These are phyloP conservation scores for Actinidia arguta DNA, from an alignment of 179 eudicot genomes.

Conservation along the genomic window DNA sequence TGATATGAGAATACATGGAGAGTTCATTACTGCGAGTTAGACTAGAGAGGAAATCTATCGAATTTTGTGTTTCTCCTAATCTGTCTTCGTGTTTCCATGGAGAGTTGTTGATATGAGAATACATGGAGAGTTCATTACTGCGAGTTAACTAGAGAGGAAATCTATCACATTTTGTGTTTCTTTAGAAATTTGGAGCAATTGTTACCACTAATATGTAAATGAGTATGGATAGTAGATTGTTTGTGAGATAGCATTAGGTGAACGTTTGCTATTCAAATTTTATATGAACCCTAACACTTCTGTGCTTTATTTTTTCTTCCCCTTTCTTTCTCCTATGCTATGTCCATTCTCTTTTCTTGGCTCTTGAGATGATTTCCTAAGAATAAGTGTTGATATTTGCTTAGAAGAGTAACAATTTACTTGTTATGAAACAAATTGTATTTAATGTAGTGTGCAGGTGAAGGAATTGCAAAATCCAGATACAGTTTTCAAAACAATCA, in stretches of 20 bases:
- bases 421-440: constrained; percentile 1
- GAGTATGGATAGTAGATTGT: background rate
- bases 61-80: too few species aligned
- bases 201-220: background rate
- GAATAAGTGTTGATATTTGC: background rate
- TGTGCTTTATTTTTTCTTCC: background rate
- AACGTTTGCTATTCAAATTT: background rate
- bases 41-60: too few species aligned
- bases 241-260: background rate
- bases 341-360: background rate
- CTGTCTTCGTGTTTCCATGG: too few species aligned
- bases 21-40: too few species aligned
- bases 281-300: background rate
- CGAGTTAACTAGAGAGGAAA: too few species aligned
- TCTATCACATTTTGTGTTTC: too few species aligned
- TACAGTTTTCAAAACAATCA: constrained; percentile 70
- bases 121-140: too few species aligned
- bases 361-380: background rate
- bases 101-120: too few species aligned
- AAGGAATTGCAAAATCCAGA: constrained; percentile 90
- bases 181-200: background rate
- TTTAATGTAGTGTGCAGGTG: constrained; percentile 85
- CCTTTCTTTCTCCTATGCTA: background rate
- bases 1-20: too few species aligned
- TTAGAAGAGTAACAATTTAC: background rate